Evolutionary conservation across 2,329 filamentous ascomycete genomes (phyloP), one percentile per base, ranked within the genome.

Genomic region (Paecilomyces variotii): DNA sequence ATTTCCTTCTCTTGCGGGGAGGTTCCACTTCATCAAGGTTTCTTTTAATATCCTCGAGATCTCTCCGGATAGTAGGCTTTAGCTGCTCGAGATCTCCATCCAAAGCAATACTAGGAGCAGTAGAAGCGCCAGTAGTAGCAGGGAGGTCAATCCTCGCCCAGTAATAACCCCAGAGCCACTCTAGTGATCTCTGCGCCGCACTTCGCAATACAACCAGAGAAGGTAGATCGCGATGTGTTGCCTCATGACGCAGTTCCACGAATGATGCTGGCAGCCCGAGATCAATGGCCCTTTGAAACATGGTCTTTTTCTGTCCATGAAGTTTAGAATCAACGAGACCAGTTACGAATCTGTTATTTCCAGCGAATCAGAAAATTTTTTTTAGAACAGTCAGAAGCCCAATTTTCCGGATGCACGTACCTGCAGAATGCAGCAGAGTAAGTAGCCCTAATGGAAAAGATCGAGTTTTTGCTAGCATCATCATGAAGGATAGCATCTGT

Each of bases 91-190:
- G 54, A 50, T 57, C 52, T 7, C 30, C 57, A 39, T 27, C 24
- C 56, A 24, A 9, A 51, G 55, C 50, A 51, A 25, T 9, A 55
- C 60, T 11, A 60, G 54, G 34, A 53, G 26, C n/a, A 25, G 25
- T 55, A 51, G 28, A 57, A 55, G 57, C 57, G 51, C 60, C 57
- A 49, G 34, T 54, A 51, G 62, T 54, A 51, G 62, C 64, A 12
- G 57, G 56, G 45, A 65, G 67, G 57, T 79, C 78, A 24, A 86
- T 69, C 39, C 76, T 74, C 11, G 68, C 75, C 92, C 92, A 97
- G 77, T 96, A 97, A 72, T 90, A 90, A 56, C 86, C 82, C 90
- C 90, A 96, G 56, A 97, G 86, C 92, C 92, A 97, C 52, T 80
- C 79, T 61, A 97, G 78, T 0, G 88, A 90, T 65, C 87, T 84